A percentile compares a stretch with the other conserved stretches of the same genome.
phyloP scores from a whole-genome alignment of 805 yeast genomes.

The Candida pini region DNA sequence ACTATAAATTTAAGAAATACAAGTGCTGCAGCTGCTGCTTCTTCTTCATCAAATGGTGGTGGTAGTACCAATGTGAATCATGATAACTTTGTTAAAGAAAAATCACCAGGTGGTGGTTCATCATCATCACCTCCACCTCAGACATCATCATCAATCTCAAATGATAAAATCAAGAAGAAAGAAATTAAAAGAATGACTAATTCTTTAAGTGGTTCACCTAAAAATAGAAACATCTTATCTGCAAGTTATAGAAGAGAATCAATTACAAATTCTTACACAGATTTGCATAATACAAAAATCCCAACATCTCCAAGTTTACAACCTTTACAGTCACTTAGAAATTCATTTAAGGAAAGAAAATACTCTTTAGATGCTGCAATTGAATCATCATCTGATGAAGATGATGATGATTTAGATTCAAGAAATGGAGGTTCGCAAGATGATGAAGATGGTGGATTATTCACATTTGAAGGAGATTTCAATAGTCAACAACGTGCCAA shows the following conservation, averaged over 20 bases:
- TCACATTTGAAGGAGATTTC: slow-evolving; percentile 22
- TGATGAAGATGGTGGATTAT: slow-evolving; percentile 32
- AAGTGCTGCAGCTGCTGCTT: slow-evolving; percentile 9
- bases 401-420: slow-evolving; percentile 30
- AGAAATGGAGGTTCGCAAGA: slow-evolving; percentile 32
- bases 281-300: slow-evolving; percentile 40
- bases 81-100: neutral
- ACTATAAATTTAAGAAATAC: slow-evolving; percentile 20
- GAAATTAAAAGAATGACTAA: slow-evolving; percentile 8
- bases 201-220: slow-evolving; percentile 18
- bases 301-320: slow-evolving; percentile 35
- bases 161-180: too few species aligned
- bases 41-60: neutral
- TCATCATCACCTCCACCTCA: too few species aligned
- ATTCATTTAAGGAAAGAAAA: slow-evolving; percentile 24
- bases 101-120: too few species aligned
- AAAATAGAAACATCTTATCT: slow-evolving; percentile 2
- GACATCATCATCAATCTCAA: too few species aligned
- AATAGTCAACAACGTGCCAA: slow-evolving; percentile 4
- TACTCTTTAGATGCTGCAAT: slow-evolving; percentile 32
- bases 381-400: slow-evolving; percentile 35
- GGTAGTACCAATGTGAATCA: slow-evolving; percentile 5
- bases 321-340: slow-evolving; percentile 27
- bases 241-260: slow-evolving; percentile 40
- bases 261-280: slow-evolving; percentile 40